Evolutionary conservation across 495 filamentous ascomycete genomes (phyloP), one percentile per base, ranked within the genome.

Genomic region (Trichoderma virens): DNA sequence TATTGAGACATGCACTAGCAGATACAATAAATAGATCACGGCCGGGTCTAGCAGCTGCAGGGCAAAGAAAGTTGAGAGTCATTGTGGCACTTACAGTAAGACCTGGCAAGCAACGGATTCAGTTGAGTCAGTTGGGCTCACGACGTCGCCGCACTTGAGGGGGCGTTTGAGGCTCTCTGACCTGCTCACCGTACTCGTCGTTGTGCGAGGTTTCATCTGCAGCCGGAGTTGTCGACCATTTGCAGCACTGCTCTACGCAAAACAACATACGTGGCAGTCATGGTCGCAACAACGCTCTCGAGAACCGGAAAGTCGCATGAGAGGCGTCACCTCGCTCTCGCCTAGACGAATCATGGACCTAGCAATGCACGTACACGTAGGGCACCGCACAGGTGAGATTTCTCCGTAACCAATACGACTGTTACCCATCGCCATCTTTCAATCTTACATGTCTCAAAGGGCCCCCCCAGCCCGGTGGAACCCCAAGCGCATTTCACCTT

Each of bases 371-470:
- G 23, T 47, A 47, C 43, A 47, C 43, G 43, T 47, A 47, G 18
- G n/a, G n/a, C 43, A 23, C 43, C 43, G 43, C 43, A 9, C 43
- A 47, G 43, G 43, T 47, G 43, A 47, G 43, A 47, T 47, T 47
- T 47, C 43, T 47, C 43, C 43, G 43, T 47, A 23, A 20, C 43
- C 43, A 47, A 47, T 47, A 9, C 43, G 3, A 47, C 43, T 20
- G 43, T 47, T 47, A 20, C 43, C 43, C 43, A 47, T 47, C 43
- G 23, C 43, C 43, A 47, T 47, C 51, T 56, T 18, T 28, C 20
- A 16, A 56, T 56, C 51, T 56, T 56, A 56, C 51, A 56, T 56
- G 51, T 56, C 51, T 56, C 51, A 56, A 47, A 30, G 3, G 23
- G 11, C 51, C 23, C 9, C 51, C 51, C 51, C 51, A 56, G 43